Evolutionary conservation across 805 yeast genomes (phyloP), one percentile per base, ranked within the genome.

Genomic region (Schwanniomyces sp.): DNA sequence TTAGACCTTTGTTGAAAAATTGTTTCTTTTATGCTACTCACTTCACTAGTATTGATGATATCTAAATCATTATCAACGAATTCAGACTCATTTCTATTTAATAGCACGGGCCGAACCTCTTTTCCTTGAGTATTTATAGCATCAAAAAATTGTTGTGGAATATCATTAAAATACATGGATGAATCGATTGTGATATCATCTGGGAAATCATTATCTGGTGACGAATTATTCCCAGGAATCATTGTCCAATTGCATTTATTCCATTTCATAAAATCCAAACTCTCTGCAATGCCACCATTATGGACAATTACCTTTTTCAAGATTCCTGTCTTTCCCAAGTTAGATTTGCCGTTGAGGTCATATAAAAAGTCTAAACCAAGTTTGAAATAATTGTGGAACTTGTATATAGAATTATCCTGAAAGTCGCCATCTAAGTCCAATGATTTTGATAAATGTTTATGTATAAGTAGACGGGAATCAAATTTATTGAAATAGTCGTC

Each of bases 331-430:
- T 45, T 43, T 3, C 63, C 52, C 0, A 25, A 21, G 8, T 45
- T 29, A 24, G 54, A 47, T 12, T 53, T 51, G 7, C 54, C 53
- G 48, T 64, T 64, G 30, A 78, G 63, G 34, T 74, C 73, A 59
- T 80, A 82, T 21, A 81, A 60, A 7, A 81, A 58, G 58, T 82
- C 88, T 36, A 81, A 61, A 0, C 88, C 88, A 52, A 58, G 69
- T 18, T 70, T 58, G 58, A 74, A 82, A 57, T 82, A 82, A 56
- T 82, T 82, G 59, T 82, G 86, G 52, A 81, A 78, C 42, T 75
- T 70, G 49, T 58, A 59, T 16, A 40, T 41, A 17, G 45, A 41
- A 10, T 24, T 40, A 49, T 53, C 46, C 16, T 55, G 40, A 6
- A 50, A 11, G 14, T 46, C 40, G 7, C 54, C 34, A 16, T 49